Evolutionary conservation across 176 grass and related monocot species (phyloP), one percentile per base, ranked within the genome.

Genomic region (Triticum urartu): DNA sequence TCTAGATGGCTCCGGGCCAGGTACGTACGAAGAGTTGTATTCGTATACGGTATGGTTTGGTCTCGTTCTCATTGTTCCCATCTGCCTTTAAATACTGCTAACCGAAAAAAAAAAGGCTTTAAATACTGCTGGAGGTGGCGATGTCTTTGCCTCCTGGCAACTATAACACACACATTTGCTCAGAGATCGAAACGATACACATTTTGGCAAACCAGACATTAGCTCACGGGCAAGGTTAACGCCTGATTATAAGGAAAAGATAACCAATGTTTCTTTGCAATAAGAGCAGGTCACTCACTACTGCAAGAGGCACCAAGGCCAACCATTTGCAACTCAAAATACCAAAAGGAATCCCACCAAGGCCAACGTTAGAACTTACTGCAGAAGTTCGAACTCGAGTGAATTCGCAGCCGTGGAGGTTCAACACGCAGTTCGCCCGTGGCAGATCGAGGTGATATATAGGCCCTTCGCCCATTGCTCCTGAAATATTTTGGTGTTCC

Each of bases 381-480:
- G 28, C 28, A 30, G 28, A 30, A 30, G 28, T 30, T 30, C 2
- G 28, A 30, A 30, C 28, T 30, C 28, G 28, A 30, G 28, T 30
- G 28, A 30, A 30, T 30, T 30, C 28, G 28, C 28, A 30, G 28
- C 28, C 28, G 28, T 30, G 28, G 28, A 30, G 28, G 28, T 30
- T 30, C 28, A 96, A 75, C 89, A 86, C 14, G 91, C 82, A 2
- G 94, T 93, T 58, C 91, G 94, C 2, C 89, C 94, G 3, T 90
- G 93, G 91, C 94, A 91, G 65, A 96, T 80, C 3, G 79, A 84
- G 6, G 87, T 83, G 34, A 95, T 83, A 36, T 95, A 95, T 5
- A 95, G 67, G 72, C 86, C 84, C 82, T 95, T 95, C 1, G 42
- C 69, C 91, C 91, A 93, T 91, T 95, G 93, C 80, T 95, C 94